A percentile compares a stretch with the other conserved stretches of the same genome.
phyloP scores from a whole-genome alignment of 208 protist species.

The Crithidia sp. region DNA sequence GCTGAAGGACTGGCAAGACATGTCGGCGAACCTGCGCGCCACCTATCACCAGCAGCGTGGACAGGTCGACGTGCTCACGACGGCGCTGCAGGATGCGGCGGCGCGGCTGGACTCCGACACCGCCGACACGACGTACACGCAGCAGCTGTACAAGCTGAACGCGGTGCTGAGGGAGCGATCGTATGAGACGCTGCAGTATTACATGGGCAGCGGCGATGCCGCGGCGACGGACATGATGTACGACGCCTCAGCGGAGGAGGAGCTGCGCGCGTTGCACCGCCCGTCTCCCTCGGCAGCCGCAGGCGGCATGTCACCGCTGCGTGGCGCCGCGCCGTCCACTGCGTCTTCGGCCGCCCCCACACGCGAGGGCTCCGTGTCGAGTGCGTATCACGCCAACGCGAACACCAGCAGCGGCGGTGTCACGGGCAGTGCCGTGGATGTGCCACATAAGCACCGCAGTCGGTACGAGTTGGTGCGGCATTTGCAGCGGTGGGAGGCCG shows the following conservation, averaged over 20 bases:
- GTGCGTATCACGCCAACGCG: conserved; percentile 1
- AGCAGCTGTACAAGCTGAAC: conserved; percentile 44
- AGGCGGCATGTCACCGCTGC: conserved; percentile 15
- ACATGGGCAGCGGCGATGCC: conserved; percentile 25
- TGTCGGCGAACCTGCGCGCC: conserved; percentile 33
- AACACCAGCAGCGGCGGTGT: not conserved
- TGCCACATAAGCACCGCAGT: conserved; percentile 32
- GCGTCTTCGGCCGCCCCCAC: conserved; percentile 14
- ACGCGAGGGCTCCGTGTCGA: conserved; percentile 14
- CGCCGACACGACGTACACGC: conserved; percentile 17
- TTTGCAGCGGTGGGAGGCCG: conserved; percentile 52
- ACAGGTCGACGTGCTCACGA: conserved; percentile 41
- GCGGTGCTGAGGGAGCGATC: conserved; percentile 41
- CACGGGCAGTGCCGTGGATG: not conserved
- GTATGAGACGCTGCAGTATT: conserved; percentile 42
- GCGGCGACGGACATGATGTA: conserved; percentile 15
- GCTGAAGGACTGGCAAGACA: conserved; percentile 66
- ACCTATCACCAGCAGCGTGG: conserved; percentile 38
- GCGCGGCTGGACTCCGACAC: conserved; percentile 33
- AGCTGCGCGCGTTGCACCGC: conserved; percentile 27
- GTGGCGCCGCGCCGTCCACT: not conserved
- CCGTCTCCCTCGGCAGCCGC: conserved; percentile 13
- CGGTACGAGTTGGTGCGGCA: conserved; percentile 60
- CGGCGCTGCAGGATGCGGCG: conserved; percentile 38
- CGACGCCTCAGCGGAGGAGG: conserved; percentile 35